Percentiles rank a stretch among this genome's conserved stretches.
These are phyloP conservation scores for Diphasiastrum complanatum DNA, from an alignment of 83 land plant genomes.

Conservation along the genomic window DNA sequence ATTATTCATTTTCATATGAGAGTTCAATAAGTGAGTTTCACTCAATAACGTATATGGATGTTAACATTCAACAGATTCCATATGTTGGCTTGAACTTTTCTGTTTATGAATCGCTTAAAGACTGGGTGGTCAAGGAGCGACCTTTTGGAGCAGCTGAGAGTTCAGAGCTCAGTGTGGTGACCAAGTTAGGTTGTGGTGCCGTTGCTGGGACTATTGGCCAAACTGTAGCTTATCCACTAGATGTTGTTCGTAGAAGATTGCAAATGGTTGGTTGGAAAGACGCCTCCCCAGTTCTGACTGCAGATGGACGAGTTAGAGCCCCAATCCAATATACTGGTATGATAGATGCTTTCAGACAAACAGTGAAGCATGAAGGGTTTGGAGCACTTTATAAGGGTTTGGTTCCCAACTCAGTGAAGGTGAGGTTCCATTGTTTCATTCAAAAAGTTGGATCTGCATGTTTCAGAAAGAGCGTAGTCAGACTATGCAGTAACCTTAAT, in stretches of 20 bases:
- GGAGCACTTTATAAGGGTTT: slow-evolving; percentile 81
- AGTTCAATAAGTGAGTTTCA: too few species aligned
- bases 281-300: slow-evolving; percentile 61
- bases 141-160: slow-evolving; percentile 44
- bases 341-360: slow-evolving; percentile 73
- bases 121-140: slow-evolving; percentile 54
- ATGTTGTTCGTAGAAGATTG: slow-evolving; percentile 88
- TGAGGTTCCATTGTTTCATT: too few species aligned
- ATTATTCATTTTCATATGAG: too few species aligned
- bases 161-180: slow-evolving; percentile 54
- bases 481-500: too few species aligned
- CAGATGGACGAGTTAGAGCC: slow-evolving; percentile 54
- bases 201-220: slow-evolving; percentile 94
- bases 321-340: slow-evolving; percentile 67
- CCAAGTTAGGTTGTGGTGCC: slow-evolving; percentile 86
- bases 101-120: slow-evolving; percentile 89
- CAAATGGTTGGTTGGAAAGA: slow-evolving; percentile 97
- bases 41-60: too few species aligned
- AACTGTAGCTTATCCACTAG: slow-evolving; percentile 92
- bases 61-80: too few species aligned
- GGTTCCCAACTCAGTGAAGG: slow-evolving; percentile 90
- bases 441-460: too few species aligned
- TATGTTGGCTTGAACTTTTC: slow-evolving; percentile 95
- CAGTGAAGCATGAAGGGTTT: slow-evolving; percentile 74
- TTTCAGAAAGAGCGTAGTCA: too few species aligned